Evolutionary conservation across 2,329 filamentous ascomycete species (phyloP).

Genomic region (Cercospora nicotianae): DNA sequence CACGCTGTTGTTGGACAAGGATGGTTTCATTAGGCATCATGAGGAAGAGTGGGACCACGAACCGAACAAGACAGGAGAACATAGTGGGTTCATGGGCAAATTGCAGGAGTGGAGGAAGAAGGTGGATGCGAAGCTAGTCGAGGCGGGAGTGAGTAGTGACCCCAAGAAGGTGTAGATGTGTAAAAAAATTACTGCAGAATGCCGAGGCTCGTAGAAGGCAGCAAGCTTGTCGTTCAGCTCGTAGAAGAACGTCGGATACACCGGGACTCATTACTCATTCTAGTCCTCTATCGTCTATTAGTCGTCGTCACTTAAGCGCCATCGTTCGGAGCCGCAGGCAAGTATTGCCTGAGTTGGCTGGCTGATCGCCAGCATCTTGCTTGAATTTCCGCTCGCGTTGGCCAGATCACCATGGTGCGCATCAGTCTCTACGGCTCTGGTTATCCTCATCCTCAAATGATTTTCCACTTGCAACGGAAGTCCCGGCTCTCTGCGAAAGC

Average conservation of each 20-base stretch:
- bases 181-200: background rate
- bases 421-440: background rate
- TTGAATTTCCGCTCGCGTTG: background rate
- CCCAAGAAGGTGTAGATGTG: constrained; percentile 25
- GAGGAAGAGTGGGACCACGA: constrained; percentile 36
- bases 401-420: too few species aligned
- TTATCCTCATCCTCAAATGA: background rate
- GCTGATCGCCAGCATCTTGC: background rate
- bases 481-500: background rate
- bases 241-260: background rate
- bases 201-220: background rate
- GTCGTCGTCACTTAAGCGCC: background rate
- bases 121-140: constrained; percentile 32
- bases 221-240: too few species aligned
- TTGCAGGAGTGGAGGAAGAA: constrained; percentile 34
- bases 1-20: constrained; percentile 29
- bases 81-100: constrained; percentile 33
- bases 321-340: background rate
- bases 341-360: background rate
- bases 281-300: background rate
- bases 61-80: constrained; percentile 31
- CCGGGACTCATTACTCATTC: background rate
- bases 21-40: constrained; percentile 32
- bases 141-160: constrained; percentile 28
- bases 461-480: background rate